Percentiles rank a stretch among this genome's conserved stretches.
phyloP scores from a whole-genome alignment of 2,329 filamentous ascomycete genomes.

The Rutstroemia sydowiana region DNA sequence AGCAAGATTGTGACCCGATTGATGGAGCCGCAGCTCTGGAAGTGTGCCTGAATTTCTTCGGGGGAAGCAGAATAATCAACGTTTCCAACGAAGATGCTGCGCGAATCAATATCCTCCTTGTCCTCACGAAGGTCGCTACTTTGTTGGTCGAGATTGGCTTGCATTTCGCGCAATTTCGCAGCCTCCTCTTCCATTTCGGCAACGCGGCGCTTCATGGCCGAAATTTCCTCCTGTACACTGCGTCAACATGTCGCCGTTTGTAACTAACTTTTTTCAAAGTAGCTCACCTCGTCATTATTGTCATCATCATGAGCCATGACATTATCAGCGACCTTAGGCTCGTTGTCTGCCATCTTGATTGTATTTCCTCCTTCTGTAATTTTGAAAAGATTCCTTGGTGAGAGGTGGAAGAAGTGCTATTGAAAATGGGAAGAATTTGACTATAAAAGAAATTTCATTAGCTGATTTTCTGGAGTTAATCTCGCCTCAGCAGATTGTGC shows the following conservation, averaged over 20 bases:
- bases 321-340: constrained; percentile 24
- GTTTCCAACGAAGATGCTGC: constrained; percentile 97
- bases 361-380: neutral
- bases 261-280: neutral
- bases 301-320: constrained; percentile 26
- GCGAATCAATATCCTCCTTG: constrained; percentile 90
- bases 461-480: neutral
- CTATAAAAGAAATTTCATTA: constrained; percentile 3
- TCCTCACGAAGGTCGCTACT: constrained; percentile 78
- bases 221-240: constrained; percentile 61
- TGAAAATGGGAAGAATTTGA: neutral
- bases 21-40: constrained; percentile 94
- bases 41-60: constrained; percentile 97
- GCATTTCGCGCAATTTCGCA: constrained; percentile 80
- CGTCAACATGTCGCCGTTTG: constrained; percentile 2
- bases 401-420: neutral
- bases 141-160: constrained; percentile 77
- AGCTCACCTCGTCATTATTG: constrained; percentile 28
- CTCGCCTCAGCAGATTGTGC: neutral
- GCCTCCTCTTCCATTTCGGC: constrained; percentile 90
- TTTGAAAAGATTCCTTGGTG: neutral
- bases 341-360: constrained; percentile 23
- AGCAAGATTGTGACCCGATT: constrained; percentile 96
- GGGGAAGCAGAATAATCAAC: constrained; percentile 96
- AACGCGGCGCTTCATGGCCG: constrained; percentile 78